Percentiles rank a stretch among this genome's conserved stretches.
These are phyloP conservation scores for Aspergillus hancockii DNA, from an alignment of 495 filamentous ascomycete genomes.

Conservation along the genomic window DNA sequence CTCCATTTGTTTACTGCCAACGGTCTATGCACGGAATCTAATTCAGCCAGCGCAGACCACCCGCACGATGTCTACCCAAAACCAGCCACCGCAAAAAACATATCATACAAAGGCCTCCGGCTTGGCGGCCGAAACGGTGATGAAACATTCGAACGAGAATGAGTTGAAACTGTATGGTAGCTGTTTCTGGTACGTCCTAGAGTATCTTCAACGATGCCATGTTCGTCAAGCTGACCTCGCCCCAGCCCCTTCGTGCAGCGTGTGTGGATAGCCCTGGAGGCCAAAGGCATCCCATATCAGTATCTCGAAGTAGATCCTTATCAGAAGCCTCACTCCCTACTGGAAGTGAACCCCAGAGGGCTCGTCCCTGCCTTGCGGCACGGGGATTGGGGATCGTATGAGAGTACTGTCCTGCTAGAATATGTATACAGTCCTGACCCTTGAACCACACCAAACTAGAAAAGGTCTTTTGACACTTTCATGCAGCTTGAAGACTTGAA, in stretches of 20 bases:
- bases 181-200: slow-evolving; percentile 79
- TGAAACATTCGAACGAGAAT: slow-evolving; percentile 66
- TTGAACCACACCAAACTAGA: background rate
- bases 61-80: slow-evolving; percentile 47
- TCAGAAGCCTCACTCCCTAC: slow-evolving; percentile 71
- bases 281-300: slow-evolving; percentile 80
- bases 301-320: slow-evolving; percentile 93
- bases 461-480: background rate
- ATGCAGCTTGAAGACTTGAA: slow-evolving; percentile 76
- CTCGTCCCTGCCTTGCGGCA: slow-evolving; percentile 82
- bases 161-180: slow-evolving; percentile 83
- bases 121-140: slow-evolving; percentile 69
- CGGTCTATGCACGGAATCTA: background rate
- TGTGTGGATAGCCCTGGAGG: slow-evolving; percentile 93
- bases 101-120: slow-evolving; percentile 87
- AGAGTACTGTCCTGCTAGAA: slow-evolving; percentile 87
- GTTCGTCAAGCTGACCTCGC: slow-evolving; percentile 20
- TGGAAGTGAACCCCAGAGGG: slow-evolving; percentile 87
- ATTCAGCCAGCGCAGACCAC: slow-evolving; percentile 18
- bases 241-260: slow-evolving; percentile 81
- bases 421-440: slow-evolving; percentile 55
- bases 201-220: background rate
- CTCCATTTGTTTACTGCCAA: background rate
- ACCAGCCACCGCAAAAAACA: slow-evolving; percentile 58
- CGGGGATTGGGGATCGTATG: slow-evolving; percentile 85